Evolutionary conservation across 2,329 filamentous ascomycete genomes (phyloP).

Genomic region (Colletotrichum cereale): DNA sequence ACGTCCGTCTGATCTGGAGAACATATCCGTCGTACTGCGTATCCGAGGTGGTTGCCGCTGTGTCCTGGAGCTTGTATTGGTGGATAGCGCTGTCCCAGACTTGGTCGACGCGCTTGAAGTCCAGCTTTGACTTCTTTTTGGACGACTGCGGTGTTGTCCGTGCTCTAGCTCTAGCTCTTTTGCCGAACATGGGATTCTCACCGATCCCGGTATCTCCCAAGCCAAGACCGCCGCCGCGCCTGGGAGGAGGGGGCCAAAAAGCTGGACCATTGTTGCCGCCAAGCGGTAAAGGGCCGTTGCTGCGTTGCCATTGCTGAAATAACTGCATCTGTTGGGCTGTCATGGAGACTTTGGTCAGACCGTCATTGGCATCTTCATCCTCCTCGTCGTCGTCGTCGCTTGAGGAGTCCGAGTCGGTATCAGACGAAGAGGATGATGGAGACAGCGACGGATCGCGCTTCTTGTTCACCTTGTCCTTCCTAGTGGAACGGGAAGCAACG

Average conservation of each 20-base stretch:
- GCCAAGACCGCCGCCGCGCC: background rate
- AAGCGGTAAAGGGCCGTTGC: background rate
- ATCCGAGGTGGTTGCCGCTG: conserved; percentile 58
- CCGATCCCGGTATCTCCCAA: background rate
- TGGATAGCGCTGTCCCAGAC: conserved; percentile 65
- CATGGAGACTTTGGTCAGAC: conserved; percentile 20
- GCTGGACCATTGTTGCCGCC: background rate
- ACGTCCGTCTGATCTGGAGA: conserved; percentile 85
- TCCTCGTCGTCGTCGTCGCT: background rate
- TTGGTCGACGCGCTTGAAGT: conserved; percentile 66
- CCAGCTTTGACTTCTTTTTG: conserved; percentile 38
- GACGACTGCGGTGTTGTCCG: background rate
- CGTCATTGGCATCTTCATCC: background rate
- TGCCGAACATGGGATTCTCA: background rate
- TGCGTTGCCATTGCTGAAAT: conserved; percentile 23
- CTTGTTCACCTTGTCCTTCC: background rate
- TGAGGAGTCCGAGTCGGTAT: background rate
- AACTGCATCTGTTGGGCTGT: conserved; percentile 12
- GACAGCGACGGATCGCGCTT: background rate
- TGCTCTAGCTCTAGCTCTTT: background rate
- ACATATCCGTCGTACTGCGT: conserved; percentile 80
- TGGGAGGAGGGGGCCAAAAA: conserved; percentile 7
- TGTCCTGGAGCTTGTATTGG: conserved; percentile 67
- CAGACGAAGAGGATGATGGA: conserved; percentile 4
- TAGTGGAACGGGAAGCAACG: background rate